Evolutionary conservation across 768 basidiomycete genomes (phyloP).

Genomic region (Psilocybe sp.): DNA sequence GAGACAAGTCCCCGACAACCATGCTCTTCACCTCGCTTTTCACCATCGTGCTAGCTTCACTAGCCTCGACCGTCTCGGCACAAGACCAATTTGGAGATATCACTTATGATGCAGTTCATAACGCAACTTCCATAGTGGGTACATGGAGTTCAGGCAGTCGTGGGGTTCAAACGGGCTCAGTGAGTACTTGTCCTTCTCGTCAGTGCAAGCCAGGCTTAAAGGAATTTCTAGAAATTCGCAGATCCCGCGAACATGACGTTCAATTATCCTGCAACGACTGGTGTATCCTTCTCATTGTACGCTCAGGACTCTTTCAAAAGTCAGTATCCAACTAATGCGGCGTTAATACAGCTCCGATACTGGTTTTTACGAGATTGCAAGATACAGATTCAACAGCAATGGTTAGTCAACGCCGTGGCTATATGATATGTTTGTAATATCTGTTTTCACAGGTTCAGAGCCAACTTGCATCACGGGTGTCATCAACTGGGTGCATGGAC

Average conservation of each 20-base stretch:
- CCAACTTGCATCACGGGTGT: constrained; percentile 90
- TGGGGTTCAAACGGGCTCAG: constrained; percentile 76
- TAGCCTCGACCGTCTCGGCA: constrained; percentile 30
- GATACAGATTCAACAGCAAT: constrained; percentile 87
- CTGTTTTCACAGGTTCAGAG: constrained; percentile 54
- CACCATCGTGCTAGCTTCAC: constrained; percentile 35
- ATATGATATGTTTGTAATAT: background rate
- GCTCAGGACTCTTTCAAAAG: constrained; percentile 25
- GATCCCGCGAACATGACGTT: constrained; percentile 83
- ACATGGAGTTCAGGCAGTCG: constrained; percentile 86
- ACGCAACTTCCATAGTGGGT: constrained; percentile 68
- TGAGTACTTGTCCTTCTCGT: constrained; percentile 40
- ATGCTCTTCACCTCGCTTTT: constrained; percentile 41
- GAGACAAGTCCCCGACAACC: constrained; percentile 16
- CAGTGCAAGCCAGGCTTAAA: constrained; percentile 2
- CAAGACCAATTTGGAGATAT: constrained; percentile 31
- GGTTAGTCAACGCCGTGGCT: constrained; percentile 43
- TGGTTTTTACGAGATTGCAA: constrained; percentile 84
- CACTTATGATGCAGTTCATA: constrained; percentile 46
- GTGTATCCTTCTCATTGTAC: constrained; percentile 88
- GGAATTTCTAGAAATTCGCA: constrained; percentile 64
- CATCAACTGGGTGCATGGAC: constrained; percentile 90
- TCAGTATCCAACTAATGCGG: constrained; percentile 8
- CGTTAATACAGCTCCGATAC: constrained; percentile 51
- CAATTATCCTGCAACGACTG: constrained; percentile 80